phyloP scores from a whole-genome alignment of 2,329 filamentous ascomycete genomes.

The Nectriaceae sp. region DNA sequence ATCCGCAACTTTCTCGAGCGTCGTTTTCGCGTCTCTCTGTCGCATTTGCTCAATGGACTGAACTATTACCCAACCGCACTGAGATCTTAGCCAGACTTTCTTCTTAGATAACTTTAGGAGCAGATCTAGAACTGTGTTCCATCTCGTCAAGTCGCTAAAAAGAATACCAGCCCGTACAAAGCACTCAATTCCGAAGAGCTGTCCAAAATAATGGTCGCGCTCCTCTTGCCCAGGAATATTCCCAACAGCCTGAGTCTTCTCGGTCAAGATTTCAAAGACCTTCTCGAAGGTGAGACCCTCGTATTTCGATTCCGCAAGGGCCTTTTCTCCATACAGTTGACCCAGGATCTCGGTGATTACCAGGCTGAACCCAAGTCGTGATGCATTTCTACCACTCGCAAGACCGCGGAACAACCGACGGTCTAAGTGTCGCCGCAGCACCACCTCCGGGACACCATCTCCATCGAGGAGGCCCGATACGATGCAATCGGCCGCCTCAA shows the following conservation, averaged over 20 bases:
- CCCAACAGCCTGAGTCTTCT: constrained; percentile 56
- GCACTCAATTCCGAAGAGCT: constrained; percentile 84
- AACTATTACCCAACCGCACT: constrained; percentile 82
- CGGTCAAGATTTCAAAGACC: constrained; percentile 52
- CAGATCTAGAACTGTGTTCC: constrained; percentile 69
- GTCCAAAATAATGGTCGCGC: constrained; percentile 81
- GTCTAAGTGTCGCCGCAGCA: constrained; percentile 60
- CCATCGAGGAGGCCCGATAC: constrained; percentile 56
- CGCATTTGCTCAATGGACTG: constrained; percentile 68
- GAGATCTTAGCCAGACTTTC: constrained; percentile 86
- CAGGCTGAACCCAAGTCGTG: constrained; percentile 84
- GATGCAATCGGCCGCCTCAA: constrained; percentile 60
- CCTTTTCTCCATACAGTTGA: constrained; percentile 62
- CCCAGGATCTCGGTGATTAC: constrained; percentile 80
- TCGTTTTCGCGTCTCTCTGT: constrained; percentile 58
- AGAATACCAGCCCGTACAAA: constrained; percentile 79
- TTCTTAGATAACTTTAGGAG: constrained; percentile 74
- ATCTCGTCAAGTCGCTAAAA: constrained; percentile 60
- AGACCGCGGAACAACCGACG: constrained; percentile 81
- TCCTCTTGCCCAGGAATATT: constrained; percentile 71
- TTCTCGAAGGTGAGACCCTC: constrained; percentile 56
- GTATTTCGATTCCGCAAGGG: constrained; percentile 50
- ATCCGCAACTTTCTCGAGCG: constrained; percentile 62
- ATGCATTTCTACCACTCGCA: constrained; percentile 86
- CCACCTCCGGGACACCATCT: constrained; percentile 51